A percentile compares a stretch with the other conserved stretches of the same genome.
phyloP scores from a whole-genome alignment of 768 basidiomycete genomes.

The Lactarius deliciosus region DNA sequence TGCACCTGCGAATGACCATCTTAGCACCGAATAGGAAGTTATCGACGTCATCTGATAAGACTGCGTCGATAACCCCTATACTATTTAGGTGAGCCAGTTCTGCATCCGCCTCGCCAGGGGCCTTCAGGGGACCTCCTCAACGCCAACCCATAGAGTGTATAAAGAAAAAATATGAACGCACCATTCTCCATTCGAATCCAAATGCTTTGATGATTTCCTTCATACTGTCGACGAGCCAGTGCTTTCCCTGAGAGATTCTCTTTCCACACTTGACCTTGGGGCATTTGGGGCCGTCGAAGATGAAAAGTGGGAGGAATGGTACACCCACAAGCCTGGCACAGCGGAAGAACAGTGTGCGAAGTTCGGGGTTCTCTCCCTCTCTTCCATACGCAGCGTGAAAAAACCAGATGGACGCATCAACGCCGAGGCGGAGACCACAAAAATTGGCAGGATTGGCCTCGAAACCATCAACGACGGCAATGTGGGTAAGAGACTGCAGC shows the following conservation, averaged over 20 bases:
- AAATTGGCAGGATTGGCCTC: slow-evolving; percentile 48
- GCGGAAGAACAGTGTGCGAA: slow-evolving; percentile 82
- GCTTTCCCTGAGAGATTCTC: slow-evolving; percentile 56
- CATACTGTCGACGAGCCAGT: slow-evolving; percentile 73
- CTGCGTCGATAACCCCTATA: slow-evolving; percentile 80
- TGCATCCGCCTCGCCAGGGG: slow-evolving; percentile 94
- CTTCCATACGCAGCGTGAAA: slow-evolving; percentile 72
- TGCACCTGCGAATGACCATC: slow-evolving; percentile 81
- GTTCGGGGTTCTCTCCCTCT: slow-evolving; percentile 85
- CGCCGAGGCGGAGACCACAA: slow-evolving; percentile 63
- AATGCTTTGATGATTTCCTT: slow-evolving; percentile 76
- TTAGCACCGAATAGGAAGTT: slow-evolving; percentile 87
- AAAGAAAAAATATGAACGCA: slow-evolving; percentile 37
- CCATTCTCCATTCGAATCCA: slow-evolving; percentile 75
- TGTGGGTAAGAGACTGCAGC: slow-evolving; percentile 70
- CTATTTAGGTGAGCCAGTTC: slow-evolving; percentile 85
- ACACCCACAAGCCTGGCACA: slow-evolving; percentile 73
- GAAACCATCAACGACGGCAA: slow-evolving; percentile 76
- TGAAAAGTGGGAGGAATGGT: slow-evolving; percentile 85
- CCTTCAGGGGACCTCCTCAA: slow-evolving; percentile 43
- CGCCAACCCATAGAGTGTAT: background rate
- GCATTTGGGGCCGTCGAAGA: slow-evolving; percentile 87
- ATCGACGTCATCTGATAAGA: slow-evolving; percentile 92
- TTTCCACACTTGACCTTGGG: slow-evolving; percentile 80
- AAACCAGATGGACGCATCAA: slow-evolving; percentile 83